Evolutionary conservation across 768 basidiomycete species (phyloP).

Genomic region (Mycena belliarum): DNA sequence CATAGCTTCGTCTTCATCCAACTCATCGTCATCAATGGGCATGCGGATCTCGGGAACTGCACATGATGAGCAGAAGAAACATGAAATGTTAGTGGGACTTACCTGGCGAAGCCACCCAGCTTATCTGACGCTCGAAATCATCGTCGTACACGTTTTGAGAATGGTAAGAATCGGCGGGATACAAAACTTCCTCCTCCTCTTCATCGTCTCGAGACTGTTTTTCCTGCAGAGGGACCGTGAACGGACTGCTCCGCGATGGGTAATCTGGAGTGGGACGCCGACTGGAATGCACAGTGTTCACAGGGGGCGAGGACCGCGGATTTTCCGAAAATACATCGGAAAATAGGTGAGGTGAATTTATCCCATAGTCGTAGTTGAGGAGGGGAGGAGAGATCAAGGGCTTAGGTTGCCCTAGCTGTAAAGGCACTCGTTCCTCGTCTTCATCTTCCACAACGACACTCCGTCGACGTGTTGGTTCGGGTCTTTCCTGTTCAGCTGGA

Average conservation of each 20-base stretch:
- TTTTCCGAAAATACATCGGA: constrained; percentile 7
- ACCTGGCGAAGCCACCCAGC: constrained; percentile 81
- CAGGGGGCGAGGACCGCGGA: constrained; percentile 6
- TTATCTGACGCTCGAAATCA: constrained; percentile 59
- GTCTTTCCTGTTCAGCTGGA: constrained; percentile 37
- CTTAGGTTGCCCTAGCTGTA: constrained; percentile 40
- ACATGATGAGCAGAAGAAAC: constrained; percentile 10
- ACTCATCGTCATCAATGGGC: constrained; percentile 58
- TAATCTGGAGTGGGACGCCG: constrained; percentile 55
- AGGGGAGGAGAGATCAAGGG: constrained; percentile 46
- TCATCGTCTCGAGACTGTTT: constrained; percentile 57
- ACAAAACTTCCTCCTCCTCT: constrained; percentile 71
- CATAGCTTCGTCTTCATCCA: constrained; percentile 52
- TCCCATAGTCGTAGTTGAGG: constrained; percentile 32
- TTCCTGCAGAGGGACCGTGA: constrained; percentile 71
- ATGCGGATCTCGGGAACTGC: constrained; percentile 65
- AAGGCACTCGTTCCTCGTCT: constrained; percentile 55
- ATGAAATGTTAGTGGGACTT: constrained; percentile 27
- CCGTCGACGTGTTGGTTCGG: constrained; percentile 48
- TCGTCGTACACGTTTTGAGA: constrained; percentile 50
- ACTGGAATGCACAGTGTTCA: constrained; percentile 4
- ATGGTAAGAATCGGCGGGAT: constrained; percentile 55
- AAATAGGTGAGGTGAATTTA: background rate
- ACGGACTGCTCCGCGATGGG: constrained; percentile 67
- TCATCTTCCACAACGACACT: constrained; percentile 73